Evolutionary conservation across 805 yeast species (phyloP).

Genomic region (Candida anglica): DNA sequence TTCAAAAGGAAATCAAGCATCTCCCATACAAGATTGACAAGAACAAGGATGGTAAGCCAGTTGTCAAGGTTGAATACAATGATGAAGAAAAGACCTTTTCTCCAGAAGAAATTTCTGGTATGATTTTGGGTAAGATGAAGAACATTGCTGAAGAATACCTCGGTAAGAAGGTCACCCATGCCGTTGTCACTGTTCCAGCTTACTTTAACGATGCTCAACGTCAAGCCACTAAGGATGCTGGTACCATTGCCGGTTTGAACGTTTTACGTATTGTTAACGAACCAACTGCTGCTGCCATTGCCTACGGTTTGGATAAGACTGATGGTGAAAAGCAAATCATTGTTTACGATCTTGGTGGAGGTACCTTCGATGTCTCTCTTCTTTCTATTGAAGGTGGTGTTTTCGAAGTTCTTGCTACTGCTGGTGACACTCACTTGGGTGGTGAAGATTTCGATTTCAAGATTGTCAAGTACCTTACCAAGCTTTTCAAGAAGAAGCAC

Average conservation of each 20-base stretch:
- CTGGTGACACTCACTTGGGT: slow-evolving; percentile 51
- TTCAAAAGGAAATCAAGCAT: slow-evolving; percentile 54
- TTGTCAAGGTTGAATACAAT: slow-evolving; percentile 75
- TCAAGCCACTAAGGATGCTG: slow-evolving; percentile 98
- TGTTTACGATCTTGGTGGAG: slow-evolving; percentile 49
- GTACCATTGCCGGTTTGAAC: slow-evolving; percentile 92
- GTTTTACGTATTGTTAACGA: slow-evolving; percentile 93
- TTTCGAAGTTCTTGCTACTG: slow-evolving; percentile 45
- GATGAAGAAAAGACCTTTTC: slow-evolving; percentile 85
- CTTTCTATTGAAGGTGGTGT: slow-evolving; percentile 72
- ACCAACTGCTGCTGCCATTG: slow-evolving; percentile 85
- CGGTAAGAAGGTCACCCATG: slow-evolving; percentile 58
- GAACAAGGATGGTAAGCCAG: slow-evolving; percentile 73
- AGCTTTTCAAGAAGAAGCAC: slow-evolving; percentile 43
- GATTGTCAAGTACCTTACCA: slow-evolving; percentile 39
- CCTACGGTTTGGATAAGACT: slow-evolving; percentile 50
- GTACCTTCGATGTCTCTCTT: slow-evolving; percentile 78
- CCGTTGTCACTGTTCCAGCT: slow-evolving; percentile 96
- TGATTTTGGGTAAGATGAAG: slow-evolving; percentile 88
- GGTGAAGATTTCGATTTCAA: slow-evolving; percentile 48
- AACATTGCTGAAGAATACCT: slow-evolving; percentile 87
- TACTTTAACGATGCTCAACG: slow-evolving; percentile 97
- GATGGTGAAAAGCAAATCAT: slow-evolving; percentile 47
- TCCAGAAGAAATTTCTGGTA: slow-evolving; percentile 93
- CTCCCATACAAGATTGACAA: slow-evolving; percentile 80